phyloP scores from a whole-genome alignment of 345 rosid genomes.

The Salix viminalis region DNA sequence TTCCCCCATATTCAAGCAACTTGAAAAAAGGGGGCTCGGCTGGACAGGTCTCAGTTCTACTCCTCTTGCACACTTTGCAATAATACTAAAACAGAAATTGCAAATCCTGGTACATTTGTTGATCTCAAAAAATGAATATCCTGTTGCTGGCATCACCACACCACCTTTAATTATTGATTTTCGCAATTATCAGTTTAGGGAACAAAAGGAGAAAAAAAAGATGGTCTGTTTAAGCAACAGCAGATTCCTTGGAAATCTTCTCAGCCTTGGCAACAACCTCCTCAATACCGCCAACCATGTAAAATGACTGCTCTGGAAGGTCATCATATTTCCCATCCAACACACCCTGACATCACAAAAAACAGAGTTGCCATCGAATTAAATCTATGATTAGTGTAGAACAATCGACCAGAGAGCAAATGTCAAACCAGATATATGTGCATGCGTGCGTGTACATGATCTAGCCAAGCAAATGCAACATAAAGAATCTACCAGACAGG shows the following conservation, averaged over 20 bases:
- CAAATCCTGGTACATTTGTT: neutral
- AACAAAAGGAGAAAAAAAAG: constrained; percentile 2
- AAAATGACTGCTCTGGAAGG: constrained; percentile 75
- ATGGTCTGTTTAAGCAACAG: constrained; percentile 35
- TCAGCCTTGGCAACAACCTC: constrained; percentile 84
- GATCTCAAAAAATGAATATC: constrained; percentile 27
- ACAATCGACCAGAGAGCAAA: neutral
- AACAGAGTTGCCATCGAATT: neutral
- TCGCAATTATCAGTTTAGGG: constrained; percentile 9
- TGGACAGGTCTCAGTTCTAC: constrained; percentile 4
- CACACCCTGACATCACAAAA: constrained; percentile 48
- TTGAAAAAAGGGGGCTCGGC: constrained; percentile 4
- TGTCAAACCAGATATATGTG: neutral
- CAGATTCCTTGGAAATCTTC: constrained; percentile 68
- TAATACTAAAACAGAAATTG: constrained; percentile 6
- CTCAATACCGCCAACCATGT: constrained; percentile 85
- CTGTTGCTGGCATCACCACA: constrained; percentile 17
- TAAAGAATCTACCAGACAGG: neutral
- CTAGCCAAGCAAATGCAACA: neutral
- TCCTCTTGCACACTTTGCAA: constrained; percentile 19
- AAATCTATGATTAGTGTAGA: neutral
- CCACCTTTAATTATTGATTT: constrained; percentile 18
- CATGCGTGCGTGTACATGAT: too few relatives aligned
- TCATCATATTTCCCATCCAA: constrained; percentile 85
- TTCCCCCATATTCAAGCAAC: constrained; percentile 13